A percentile compares a stretch with the other conserved stretches of the same genome.
These are phyloP conservation scores for Cytospora paraplurivora DNA, from an alignment of 2,329 filamentous ascomycete genomes.

Conservation along the genomic window DNA sequence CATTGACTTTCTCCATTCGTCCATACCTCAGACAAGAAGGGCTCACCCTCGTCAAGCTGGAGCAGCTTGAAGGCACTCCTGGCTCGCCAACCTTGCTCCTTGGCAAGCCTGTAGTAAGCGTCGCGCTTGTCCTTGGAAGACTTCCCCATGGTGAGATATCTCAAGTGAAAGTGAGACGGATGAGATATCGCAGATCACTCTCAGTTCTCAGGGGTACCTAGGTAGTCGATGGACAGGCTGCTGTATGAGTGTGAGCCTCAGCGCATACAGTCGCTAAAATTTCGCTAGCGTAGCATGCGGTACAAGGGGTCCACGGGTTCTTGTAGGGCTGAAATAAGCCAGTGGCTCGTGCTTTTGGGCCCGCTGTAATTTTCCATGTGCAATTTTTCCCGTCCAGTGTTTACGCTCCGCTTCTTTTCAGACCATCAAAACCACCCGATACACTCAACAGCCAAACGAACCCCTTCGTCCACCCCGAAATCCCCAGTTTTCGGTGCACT, in stretches of 20 bases:
- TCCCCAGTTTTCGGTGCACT: background rate
- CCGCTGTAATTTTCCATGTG: slow-evolving; percentile 13
- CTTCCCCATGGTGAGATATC: slow-evolving; percentile 70
- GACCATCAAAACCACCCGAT: background rate
- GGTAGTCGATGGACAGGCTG: background rate
- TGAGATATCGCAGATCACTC: background rate
- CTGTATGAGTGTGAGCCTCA: slow-evolving; percentile 1
- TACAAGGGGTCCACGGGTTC: slow-evolving; percentile 15
- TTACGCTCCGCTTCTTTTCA: background rate
- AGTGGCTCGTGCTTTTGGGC: slow-evolving; percentile 34
- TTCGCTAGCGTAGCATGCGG: slow-evolving; percentile 4
- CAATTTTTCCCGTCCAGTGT: slow-evolving; percentile 20
- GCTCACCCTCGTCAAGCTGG: slow-evolving; percentile 78
- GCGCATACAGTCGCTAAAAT: slow-evolving; percentile 6
- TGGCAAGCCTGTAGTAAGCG: slow-evolving; percentile 95
- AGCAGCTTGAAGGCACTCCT: slow-evolving; percentile 96
- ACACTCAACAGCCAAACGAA: background rate
- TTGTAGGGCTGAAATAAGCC: slow-evolving; percentile 37
- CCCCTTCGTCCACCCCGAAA: background rate
- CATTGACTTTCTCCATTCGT: background rate
- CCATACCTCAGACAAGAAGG: background rate
- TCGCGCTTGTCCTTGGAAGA: slow-evolving; percentile 99
- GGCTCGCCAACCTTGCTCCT: slow-evolving; percentile 98
- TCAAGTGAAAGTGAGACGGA: background rate
- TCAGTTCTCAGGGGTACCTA: background rate